Base-by-base conservation (phyloP, 306 rosid genomes). In the Senna siamea region DNA sequence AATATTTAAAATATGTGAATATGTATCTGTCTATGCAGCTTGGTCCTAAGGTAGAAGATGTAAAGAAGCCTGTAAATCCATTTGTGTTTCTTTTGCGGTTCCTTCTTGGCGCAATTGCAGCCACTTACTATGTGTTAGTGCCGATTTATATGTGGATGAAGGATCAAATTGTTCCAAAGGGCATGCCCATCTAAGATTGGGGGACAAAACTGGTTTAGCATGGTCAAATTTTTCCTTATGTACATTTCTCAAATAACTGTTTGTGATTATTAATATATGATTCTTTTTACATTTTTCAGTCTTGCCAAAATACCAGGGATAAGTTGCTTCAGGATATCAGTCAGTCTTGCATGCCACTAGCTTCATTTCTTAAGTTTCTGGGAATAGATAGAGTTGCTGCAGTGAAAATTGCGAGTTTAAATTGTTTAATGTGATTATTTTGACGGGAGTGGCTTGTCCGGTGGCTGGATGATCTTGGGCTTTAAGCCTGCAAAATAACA, bases 111-210 rank as follows among this genome's bases (percentile, higher is more conserved):
- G 81, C 80, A 77, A 66, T 94, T 64, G 94, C 96, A 61, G 88
- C 89, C 38, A 76, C 87, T 19, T 94, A 88, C 90, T 84, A 44
- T 26, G 87, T 84, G 9, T 89, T 91, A 47, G 84, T 89, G 35
- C 97, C 98, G 35, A 76, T 91, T 73, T 88, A 91, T 88, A 91
- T 91, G 94, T 91, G 97, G 96, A 58, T 93, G 78, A 93, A 89
- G 73, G 88, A 93, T 81, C 85, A 79, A 79, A 82, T 88, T 63
- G 89, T 87, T 74, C 90, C 94, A 46, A 88, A 88, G 81, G 97
- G 96, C 30, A 79, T 79, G 80, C 89, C 89, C 52, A 89, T 93
- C 71, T 91, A 74, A 82, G 76, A 67, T 59, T 64, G 47, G 48
- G 69, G 70, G 54, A 18, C 53, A 32, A 53, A 61, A 56, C 6